Base-by-base conservation (phyloP, 768 basidiomycete species). In the Albatrellus ellisii region DNA sequence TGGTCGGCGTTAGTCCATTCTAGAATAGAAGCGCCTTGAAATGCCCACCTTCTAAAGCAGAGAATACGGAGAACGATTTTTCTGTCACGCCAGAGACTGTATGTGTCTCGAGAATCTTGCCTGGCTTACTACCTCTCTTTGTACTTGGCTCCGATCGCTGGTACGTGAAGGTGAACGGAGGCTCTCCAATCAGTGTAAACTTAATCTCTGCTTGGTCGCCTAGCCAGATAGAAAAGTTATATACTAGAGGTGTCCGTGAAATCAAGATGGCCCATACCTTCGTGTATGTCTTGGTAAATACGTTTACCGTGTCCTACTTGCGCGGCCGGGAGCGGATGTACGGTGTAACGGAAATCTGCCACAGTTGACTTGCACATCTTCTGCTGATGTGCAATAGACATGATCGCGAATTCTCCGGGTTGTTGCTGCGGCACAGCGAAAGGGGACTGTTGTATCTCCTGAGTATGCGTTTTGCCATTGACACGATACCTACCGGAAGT, bases 131-230 rank as follows among this genome's bases (percentile, higher is more conserved):
- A 24, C 80, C 79, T 56, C 83, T 84, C 62, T 71, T 76, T 3
- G 65, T 58, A 38, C 67, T 70, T 15, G 77, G 69, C 59, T 88
- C 87, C 2, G 86, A 72, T 36, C 88, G 75, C 58, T 90, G 86
- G 61, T 92, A 92, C 0, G 90, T 91, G 62, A 99, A 97, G 1
- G 91, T 82, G 63, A 97, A 99, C 0, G 95, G 95, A 14, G 95
- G 83, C 56, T 87, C 83, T 34, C 95, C 95, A 25, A 80, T 68
- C 41, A 99, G 72, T 3, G 79, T 79, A 60, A 99, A 97, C 31
- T 81, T 62, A 45, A 99, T 95, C 59, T 91, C 87, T 14, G 94
- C 91, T 65, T 95, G 84, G 54, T 90, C 87, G 42, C 87, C 85
- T 87, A 48, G 10, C n/a, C 29, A 44, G 42, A 41, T 20, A 18